Base-by-base conservation (phyloP, 768 basidiomycete genomes). In the Holtermanniella nyarrowii region DNA sequence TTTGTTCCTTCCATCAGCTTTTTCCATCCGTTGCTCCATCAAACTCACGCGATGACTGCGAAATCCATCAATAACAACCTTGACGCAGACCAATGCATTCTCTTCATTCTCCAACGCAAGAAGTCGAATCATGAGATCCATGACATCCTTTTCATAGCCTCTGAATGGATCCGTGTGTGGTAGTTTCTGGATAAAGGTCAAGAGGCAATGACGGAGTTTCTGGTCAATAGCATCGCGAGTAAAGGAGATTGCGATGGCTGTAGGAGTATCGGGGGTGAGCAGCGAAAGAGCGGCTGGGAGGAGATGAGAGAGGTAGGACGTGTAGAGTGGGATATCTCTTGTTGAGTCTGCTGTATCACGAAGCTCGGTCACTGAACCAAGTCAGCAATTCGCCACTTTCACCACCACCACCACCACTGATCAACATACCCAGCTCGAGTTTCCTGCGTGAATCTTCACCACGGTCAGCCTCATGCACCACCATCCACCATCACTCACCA, bases 91-190 rank as follows among this genome's bases (percentile, higher is more conserved):
- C 26, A 84, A 78, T 2, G 87, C 95, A 64, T 90, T 91, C 68
- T 99, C 95, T 73, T 99, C 95, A 68, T 95, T 96, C 74, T 99
- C 95, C 58, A 80, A 75, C 22, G 85, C 82, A 25, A 97, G 77
- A 48, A 89, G 76, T 56, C 87, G 78, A 31, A 96, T 77, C 81
- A 95, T 82, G 48, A 88, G 82, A 49, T 77, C 77, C 68, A 86
- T 85, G 42, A 97, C 79, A 1, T 77, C 68, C 13, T 77, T 73
- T 16, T 81, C 77, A 56, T 85, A 83, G 47, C 78, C 76, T 39
- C 85, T 79, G 20, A 90, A 75, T n/a, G 78, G 74, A 49, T 97
- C 95, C 48, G 80, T 80, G 39, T 82, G 78, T 0, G 89, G 87
- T 12, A 96, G 77, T 40, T 90, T 84, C 72, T 90, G 85, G 24